A percentile compares a stretch with the other conserved stretches of the same genome.
Conservation (phyloP, 2,329 filamentous ascomycete genomes). For the Paradendryphiella salina region DNA sequence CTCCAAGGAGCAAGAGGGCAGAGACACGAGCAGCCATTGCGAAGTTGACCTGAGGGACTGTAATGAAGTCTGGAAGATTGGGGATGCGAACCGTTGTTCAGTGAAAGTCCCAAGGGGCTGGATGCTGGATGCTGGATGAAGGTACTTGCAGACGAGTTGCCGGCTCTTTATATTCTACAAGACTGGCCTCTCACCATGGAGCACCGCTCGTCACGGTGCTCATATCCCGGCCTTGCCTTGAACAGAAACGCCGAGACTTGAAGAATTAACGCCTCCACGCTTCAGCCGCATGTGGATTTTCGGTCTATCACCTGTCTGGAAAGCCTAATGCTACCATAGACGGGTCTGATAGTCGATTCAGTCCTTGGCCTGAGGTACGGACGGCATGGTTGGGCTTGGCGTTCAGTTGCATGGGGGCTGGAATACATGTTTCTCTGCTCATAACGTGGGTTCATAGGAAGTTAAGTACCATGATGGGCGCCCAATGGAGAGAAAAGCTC, state of each 20-base stretch:
- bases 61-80: conserved; percentile 7
- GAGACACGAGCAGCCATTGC: conserved; percentile 32
- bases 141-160: conserved; percentile 12
- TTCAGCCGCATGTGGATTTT: conserved; percentile 6
- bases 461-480: conserved; percentile 39
- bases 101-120: conserved; percentile 26
- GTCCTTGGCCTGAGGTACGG: conserved; percentile 24
- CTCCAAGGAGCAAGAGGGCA: conserved; percentile 33
- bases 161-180: conserved; percentile 27
- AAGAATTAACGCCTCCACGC: conserved; percentile 21
- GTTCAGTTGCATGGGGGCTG: conserved; percentile 11
- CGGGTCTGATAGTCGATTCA: conserved; percentile 10
- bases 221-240: conserved; percentile 20
- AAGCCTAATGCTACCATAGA: conserved; percentile 15
- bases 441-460: background rate
- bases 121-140: conserved; percentile 29
- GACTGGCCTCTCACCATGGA: background rate
- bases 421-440: conserved; percentile 13
- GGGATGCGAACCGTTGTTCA: conserved; percentile 25
- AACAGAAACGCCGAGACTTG: conserved; percentile 15
- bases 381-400: conserved; percentile 23
- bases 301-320: conserved; percentile 5
- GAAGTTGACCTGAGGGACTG: conserved; percentile 1
- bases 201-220: conserved; percentile 20
- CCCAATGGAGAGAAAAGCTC: conserved; percentile 25